These are phyloP conservation scores for Chlorella sp. DNA, from an alignment of 139 green algal species.

Conservation along the genomic window DNA sequence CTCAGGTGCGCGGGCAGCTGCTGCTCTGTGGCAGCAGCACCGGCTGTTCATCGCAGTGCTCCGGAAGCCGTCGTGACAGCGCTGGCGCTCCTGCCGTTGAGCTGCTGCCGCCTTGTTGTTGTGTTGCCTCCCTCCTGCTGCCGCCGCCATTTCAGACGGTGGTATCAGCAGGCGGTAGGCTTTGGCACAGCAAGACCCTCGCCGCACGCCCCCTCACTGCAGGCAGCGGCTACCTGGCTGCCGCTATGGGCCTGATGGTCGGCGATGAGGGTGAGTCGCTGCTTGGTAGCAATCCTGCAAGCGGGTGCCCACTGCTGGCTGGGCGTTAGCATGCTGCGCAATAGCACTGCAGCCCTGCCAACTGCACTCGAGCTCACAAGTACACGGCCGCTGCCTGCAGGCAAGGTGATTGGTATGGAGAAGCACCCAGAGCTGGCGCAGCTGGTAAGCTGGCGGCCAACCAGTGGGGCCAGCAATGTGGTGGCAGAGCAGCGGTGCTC, in stretches of 20 bases:
- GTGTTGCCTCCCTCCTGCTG: too few relatives aligned
- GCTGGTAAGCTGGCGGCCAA: neutral
- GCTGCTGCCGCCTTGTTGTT: too few relatives aligned
- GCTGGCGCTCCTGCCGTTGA: too few relatives aligned
- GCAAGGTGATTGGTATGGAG: constrained; percentile 45
- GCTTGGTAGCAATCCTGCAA: neutral
- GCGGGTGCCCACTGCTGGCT: neutral
- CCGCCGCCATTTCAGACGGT: too few relatives aligned
- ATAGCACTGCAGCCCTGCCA: too few relatives aligned
- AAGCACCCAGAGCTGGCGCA: constrained; percentile 40
- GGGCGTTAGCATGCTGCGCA: neutral
- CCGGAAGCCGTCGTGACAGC: too few relatives aligned
- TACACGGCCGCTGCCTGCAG: neutral
- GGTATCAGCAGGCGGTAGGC: too few relatives aligned
- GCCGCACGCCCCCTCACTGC: neutral
- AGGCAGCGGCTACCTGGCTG: constrained; percentile 83
- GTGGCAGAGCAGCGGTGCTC: neutral
- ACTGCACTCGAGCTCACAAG: too few relatives aligned
- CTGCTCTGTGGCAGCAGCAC: too few relatives aligned
- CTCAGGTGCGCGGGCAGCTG: constrained; percentile 46
- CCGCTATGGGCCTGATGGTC: constrained; percentile 82
- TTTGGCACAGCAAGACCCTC: too few relatives aligned
- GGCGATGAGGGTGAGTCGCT: neutral
- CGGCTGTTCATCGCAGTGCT: too few relatives aligned
- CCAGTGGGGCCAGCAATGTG: too few relatives aligned